phyloP scores from a whole-genome alignment of 2,329 filamentous ascomycete species.

The Hymenoscyphus salicellus region DNA sequence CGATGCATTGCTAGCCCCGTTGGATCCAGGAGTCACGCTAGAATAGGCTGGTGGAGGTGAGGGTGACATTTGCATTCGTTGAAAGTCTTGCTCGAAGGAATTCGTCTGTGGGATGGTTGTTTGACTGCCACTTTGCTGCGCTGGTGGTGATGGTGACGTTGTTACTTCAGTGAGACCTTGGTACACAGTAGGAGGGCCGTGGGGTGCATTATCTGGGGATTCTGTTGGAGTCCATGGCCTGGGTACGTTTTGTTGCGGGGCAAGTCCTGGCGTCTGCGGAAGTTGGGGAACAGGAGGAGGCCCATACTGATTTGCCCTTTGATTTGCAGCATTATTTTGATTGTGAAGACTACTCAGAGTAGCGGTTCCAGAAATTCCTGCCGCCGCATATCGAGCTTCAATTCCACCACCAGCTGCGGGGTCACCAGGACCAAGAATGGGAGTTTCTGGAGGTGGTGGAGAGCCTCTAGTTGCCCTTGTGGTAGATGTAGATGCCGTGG shows the following conservation, averaged over 20 bases:
- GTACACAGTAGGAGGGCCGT: conserved; percentile 87
- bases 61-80: conserved; percentile 73
- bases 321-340: conserved; percentile 77
- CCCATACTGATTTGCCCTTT: conserved; percentile 76
- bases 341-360: conserved; percentile 71
- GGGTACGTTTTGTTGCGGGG: conserved; percentile 38
- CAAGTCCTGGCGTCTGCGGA: conserved; percentile 33
- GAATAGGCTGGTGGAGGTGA: conserved; percentile 96
- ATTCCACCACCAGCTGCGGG: conserved; percentile 78
- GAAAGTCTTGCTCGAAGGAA: conserved; percentile 82
- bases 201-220: conserved; percentile 76
- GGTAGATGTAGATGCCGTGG: conserved; percentile 89
- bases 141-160: conserved; percentile 40
- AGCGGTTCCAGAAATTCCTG: conserved; percentile 81
- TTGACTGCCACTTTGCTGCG: conserved; percentile 33
- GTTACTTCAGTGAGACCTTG: conserved; percentile 74
- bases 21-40: conserved; percentile 58
- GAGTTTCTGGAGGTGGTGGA: conserved; percentile 91
- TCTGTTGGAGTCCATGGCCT: conserved; percentile 96
- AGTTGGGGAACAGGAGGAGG: conserved; percentile 43
- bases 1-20: conserved; percentile 42
- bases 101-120: conserved; percentile 60
- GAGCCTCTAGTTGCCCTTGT: conserved; percentile 89
- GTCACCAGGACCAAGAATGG: conserved; percentile 68
- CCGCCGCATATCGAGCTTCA: conserved; percentile 85